Evolutionary conservation across 495 filamentous ascomycete genomes (phyloP).

Genomic region (Penicillium flavigenum): DNA sequence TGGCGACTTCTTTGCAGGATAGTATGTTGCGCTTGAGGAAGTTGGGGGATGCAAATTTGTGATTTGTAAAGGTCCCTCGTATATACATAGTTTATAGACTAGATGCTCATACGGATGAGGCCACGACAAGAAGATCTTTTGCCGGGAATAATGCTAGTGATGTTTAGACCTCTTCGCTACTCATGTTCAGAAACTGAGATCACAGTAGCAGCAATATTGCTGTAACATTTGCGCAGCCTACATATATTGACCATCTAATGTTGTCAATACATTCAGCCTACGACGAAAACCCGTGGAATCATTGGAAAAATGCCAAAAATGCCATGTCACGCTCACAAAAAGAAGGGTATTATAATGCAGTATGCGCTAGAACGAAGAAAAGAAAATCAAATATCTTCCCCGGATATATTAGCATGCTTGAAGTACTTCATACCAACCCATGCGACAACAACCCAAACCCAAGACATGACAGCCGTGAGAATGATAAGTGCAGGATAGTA

Average conservation of each 20-base stretch:
- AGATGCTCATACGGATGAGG: background rate
- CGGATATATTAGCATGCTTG: slow-evolving; percentile 85
- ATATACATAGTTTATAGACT: slow-evolving; percentile 2
- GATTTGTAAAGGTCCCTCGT: slow-evolving; percentile 3
- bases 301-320: background rate
- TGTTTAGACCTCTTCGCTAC: background rate
- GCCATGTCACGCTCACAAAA: background rate
- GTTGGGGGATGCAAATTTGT: slow-evolving; percentile 29
- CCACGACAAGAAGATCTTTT: too few relatives aligned
- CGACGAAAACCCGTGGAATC: background rate
- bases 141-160: background rate
- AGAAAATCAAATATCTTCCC: slow-evolving; percentile 49
- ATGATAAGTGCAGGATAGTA: slow-evolving; percentile 96
- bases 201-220: background rate
- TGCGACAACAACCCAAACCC: slow-evolving; percentile 96
- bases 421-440: slow-evolving; percentile 99
- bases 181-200: background rate
- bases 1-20: slow-evolving; percentile 65
- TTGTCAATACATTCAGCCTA: background rate
- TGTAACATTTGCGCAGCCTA: background rate
- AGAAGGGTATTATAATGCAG: slow-evolving; percentile 9
- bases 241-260: background rate
- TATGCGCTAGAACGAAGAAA: background rate
- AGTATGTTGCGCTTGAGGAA: slow-evolving; percentile 45
- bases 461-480: slow-evolving; percentile 91